These are phyloP conservation scores for Pneumocystis canis DNA, from an alignment of 1,139 yeast genomes.

Conservation along the genomic window DNA sequence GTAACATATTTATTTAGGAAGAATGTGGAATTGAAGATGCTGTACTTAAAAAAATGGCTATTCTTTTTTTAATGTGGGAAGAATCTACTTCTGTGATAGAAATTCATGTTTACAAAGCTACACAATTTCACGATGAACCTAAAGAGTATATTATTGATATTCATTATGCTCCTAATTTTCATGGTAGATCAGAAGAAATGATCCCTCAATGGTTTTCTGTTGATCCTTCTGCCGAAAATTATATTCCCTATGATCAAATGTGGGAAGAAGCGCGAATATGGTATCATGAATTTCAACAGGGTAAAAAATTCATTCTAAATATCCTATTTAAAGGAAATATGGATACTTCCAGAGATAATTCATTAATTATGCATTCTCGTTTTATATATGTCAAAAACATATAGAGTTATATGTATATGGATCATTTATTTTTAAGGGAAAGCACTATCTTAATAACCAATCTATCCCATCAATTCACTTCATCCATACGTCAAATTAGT, in stretches of 20 bases:
- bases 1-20: neutral
- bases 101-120: neutral
- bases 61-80: neutral
- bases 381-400: neutral
- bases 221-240: neutral
- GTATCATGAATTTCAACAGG: neutral
- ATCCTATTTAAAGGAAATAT: neutral
- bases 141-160: neutral
- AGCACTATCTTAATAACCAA: neutral
- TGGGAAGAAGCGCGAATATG: neutral
- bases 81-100: neutral
- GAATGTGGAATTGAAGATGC: neutral
- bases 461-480: neutral
- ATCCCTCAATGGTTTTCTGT: neutral
- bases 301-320: neutral
- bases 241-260: neutral
- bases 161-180: neutral
- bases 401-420: neutral
- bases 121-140: neutral
- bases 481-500: neutral
- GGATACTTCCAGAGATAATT: neutral
- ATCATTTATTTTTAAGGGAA: neutral
- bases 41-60: neutral
- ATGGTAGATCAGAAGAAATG: neutral
- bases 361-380: neutral